Evolutionary conservation across 192 early-diverging fungal species (phyloP), one percentile per base, ranked within the genome.

Genomic region (Coemansia sp.): DNA sequence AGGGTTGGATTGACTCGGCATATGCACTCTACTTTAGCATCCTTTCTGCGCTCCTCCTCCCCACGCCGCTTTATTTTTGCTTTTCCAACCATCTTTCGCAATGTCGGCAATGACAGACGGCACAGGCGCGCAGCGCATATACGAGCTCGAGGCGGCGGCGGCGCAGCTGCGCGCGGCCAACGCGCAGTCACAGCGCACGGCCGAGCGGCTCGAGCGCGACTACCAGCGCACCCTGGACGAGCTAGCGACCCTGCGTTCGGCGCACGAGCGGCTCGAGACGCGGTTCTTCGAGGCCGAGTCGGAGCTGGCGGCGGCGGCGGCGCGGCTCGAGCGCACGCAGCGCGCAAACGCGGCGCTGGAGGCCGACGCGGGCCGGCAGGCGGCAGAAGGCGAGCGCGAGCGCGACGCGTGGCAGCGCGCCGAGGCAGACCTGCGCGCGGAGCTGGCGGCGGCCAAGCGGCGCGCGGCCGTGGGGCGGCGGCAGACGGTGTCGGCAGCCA

Each of bases 181-280:
- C 35, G n/a, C 28, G 35, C 56, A 44, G 23, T 29, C 56, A 9
- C 71, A 67, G 20, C 31, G 20, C 7, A 41, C 47, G 14, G 40
- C 32, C 5, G 56, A 55, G 57, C 71, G 65, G 4, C 57, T 67
- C 23, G 71, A 75, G 40, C 45, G 40, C 9, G 60, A 64, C 39
- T 53, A 50, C 38, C 60, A 75, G 57, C 60, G 47, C 30, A 28
- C 61, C 9, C 41, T 53, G 19, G 69, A 67, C 21, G 75, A 72
- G 58, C 61, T 72, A 14, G 69, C 65, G 40, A 32, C 61, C 9
- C 52, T 71, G 39, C 64, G 72, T 48, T 53, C 55, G 7, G 41
- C 64, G n/a, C 64, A 78, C 58, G 63, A 50, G 45, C 64, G 69
- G 11, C 47, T 78, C 32, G 75, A 78, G 42, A 23, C 60, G 10